These are phyloP conservation scores for Colletotrichum viniferum DNA, from an alignment of 2,329 filamentous ascomycete species.

Conservation along the genomic window DNA sequence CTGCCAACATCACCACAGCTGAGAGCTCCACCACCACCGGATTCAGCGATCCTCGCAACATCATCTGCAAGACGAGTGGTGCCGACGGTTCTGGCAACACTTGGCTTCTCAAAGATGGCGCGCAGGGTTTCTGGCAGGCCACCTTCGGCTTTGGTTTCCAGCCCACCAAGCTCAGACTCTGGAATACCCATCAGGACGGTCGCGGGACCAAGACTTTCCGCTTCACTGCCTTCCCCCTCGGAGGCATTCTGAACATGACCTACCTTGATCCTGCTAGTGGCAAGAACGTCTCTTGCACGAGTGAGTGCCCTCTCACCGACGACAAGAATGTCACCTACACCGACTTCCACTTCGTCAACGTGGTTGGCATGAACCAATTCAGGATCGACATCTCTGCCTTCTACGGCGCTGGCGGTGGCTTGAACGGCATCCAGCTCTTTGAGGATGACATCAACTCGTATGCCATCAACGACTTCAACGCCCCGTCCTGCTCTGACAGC, in stretches of 20 bases:
- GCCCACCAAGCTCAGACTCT: constrained; percentile 85
- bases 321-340: constrained; percentile 72
- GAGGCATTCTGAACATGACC: constrained; percentile 95
- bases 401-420: constrained; percentile 84
- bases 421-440: constrained; percentile 86
- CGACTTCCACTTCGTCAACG: constrained; percentile 90
- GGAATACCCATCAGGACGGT: constrained; percentile 84
- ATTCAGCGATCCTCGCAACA: constrained; percentile 77
- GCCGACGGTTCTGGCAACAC: constrained; percentile 75
- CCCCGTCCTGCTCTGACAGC: constrained; percentile 72
- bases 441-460: constrained; percentile 85
- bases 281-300: constrained; percentile 74
- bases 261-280: constrained; percentile 80
- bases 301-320: constrained; percentile 81
- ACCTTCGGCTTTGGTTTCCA: constrained; percentile 82
- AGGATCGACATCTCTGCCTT: constrained; percentile 84
- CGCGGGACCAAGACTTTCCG: constrained; percentile 89
- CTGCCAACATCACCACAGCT: constrained; percentile 73
- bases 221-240: constrained; percentile 82
- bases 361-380: constrained; percentile 86
- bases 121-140: constrained; percentile 82
- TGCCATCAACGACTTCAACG: constrained; percentile 86
- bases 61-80: constrained; percentile 78
- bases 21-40: constrained; percentile 66
- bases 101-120: constrained; percentile 80